A percentile compares a stretch with the other conserved stretches of the same genome.
phyloP scores from a whole-genome alignment of 768 basidiomycete genomes.

The Grammothele lineata region DNA sequence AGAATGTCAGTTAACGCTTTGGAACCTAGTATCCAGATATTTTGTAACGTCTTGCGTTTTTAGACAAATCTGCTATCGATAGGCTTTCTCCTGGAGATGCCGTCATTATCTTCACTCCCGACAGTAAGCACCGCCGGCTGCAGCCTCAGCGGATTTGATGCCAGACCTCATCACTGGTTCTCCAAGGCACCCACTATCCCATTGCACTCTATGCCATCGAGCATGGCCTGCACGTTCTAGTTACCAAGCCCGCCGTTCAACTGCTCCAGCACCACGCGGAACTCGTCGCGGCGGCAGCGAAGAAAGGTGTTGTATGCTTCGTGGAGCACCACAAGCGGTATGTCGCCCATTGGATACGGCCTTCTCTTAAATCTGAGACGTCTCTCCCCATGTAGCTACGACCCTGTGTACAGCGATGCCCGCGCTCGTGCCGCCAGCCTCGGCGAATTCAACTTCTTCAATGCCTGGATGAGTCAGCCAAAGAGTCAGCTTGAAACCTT shows the following conservation, averaged over 20 bases:
- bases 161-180: background rate
- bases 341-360: background rate
- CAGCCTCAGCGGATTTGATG: background rate
- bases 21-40: background rate
- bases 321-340: constrained; percentile 94
- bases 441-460: constrained; percentile 95
- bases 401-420: constrained; percentile 92
- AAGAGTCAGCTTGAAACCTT: constrained; percentile 94
- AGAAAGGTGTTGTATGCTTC: constrained; percentile 81
- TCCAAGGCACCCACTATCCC: constrained; percentile 72
- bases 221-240: constrained; percentile 79
- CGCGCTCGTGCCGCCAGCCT: constrained; percentile 68
- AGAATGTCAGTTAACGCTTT: constrained; percentile 58
- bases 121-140: constrained; percentile 48
- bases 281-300: constrained; percentile 70
- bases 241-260: constrained; percentile 92
- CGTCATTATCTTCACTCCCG: constrained; percentile 92
- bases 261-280: constrained; percentile 77
- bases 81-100: constrained; percentile 76
- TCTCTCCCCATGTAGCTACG: constrained; percentile 52
- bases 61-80: constrained; percentile 81
- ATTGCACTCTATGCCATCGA: constrained; percentile 87
- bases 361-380: background rate
- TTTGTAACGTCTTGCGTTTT: background rate
- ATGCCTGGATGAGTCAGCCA: constrained; percentile 96